Percentiles rank a stretch among this genome's conserved stretches.
Evolutionary conservation across 495 filamentous ascomycete genomes (phyloP).

Genomic region (Neurospora sp.): DNA sequence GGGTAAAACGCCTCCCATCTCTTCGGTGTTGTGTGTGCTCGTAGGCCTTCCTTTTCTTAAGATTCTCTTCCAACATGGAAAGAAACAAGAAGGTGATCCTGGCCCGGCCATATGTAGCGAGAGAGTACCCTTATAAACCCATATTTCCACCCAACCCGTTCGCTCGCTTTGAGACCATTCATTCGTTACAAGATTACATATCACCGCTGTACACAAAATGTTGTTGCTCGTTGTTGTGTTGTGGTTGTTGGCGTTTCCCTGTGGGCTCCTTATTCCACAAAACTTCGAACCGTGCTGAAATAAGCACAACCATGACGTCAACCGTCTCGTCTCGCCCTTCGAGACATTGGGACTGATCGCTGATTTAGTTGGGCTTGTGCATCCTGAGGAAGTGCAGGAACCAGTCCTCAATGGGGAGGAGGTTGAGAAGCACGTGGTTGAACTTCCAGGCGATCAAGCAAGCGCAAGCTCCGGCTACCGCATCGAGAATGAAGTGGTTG

Average conservation of each 20-base stretch:
- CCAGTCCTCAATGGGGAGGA: slow-evolving; percentile 21
- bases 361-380: slow-evolving; percentile 15
- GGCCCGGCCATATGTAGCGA: neutral
- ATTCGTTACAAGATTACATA: neutral
- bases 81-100: too few species aligned
- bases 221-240: neutral
- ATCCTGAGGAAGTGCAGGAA: slow-evolving; percentile 19
- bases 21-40: neutral
- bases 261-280: neutral
- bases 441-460: slow-evolving; percentile 21
- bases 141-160: neutral
- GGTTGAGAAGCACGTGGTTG: slow-evolving; percentile 18
- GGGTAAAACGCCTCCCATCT: neutral
- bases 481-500: slow-evolving; percentile 66
- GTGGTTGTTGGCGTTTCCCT: neutral
- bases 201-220: neutral
- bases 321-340: neutral
- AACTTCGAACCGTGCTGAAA: neutral
- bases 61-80: neutral
- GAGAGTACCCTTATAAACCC: neutral
- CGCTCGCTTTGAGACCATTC: neutral
- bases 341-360: neutral
- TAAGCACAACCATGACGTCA: neutral
- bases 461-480: slow-evolving; percentile 47
- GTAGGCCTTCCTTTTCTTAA: neutral